Base-by-base conservation (phyloP, 768 basidiomycete species). In the Pholiota molesta region DNA sequence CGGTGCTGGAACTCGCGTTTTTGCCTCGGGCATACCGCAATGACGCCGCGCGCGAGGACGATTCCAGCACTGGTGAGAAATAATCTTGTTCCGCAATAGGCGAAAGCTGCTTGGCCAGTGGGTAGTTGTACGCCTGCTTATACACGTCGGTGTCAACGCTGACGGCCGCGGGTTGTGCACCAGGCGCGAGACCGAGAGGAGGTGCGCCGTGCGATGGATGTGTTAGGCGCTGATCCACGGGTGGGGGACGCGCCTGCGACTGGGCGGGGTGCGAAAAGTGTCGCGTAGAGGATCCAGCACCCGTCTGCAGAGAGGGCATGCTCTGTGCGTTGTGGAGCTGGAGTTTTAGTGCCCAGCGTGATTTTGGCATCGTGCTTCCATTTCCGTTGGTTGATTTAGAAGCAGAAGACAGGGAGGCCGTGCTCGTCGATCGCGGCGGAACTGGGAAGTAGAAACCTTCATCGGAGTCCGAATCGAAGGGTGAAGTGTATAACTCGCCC, bases 41-140 rank as follows among this genome's bases (percentile, higher is more conserved):
- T 54, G 69, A 63, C 45, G 65, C 62, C 37, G 68, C 66, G 17
- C 65, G 62, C 23, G 62, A 58, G 1, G 64, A 61, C 6, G 67
- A 45, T 6, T 64, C 68, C 11, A 56, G 59, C 19, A 59, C 57
- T 13, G 85, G 85, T 6, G 86, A 85, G 58, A 85, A 69, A 66
- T 88, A 88, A 57, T 88, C 85, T 65, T 83, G 83, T 72, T 90
- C 89, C 9, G 79, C 80, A 42, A 90, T 89, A 0, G 89, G 88
- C 1, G 88, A 88, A 39, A 90, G 80, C 49, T 82, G 87, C 69
- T 79, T 79, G 26, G 74, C 77, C 80, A 59, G 61, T 2, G 79
- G 78, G 54, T 79, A 78, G 59, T 71, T 71, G 52, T 78, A 77
- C 4, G 76, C 76, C 51, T 72, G 63, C 5, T 68, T 73, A 65